These are phyloP conservation scores for Colletotrichum caudatum DNA, from an alignment of 2,329 filamentous ascomycete species.

Conservation along the genomic window DNA sequence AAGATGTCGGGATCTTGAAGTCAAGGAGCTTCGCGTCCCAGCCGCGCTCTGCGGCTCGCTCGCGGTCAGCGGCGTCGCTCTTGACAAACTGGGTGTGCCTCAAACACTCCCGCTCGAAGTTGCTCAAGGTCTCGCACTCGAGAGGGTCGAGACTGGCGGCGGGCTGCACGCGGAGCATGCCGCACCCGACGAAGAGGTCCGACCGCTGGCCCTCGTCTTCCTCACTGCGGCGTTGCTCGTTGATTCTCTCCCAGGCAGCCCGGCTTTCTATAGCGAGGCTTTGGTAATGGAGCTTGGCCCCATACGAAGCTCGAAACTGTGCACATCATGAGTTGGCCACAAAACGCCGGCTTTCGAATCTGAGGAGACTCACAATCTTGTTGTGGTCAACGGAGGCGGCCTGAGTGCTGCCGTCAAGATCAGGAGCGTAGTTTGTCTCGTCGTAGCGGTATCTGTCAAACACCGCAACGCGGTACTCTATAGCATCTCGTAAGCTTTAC, in stretches of 20 bases:
- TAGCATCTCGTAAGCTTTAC: not conserved
- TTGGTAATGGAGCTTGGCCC: slow-evolving; percentile 45
- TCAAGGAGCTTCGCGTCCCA: slow-evolving; percentile 45
- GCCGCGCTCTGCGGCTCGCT: slow-evolving; percentile 41
- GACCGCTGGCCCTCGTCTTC: slow-evolving; percentile 17
- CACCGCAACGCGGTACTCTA: slow-evolving; percentile 41
- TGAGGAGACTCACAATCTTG: slow-evolving; percentile 43
- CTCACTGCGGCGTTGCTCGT: slow-evolving; percentile 19
- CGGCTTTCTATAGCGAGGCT: slow-evolving; percentile 46
- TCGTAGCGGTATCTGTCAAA: slow-evolving; percentile 45
- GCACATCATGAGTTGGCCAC: not conserved
- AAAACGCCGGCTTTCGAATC: not conserved
- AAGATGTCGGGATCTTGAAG: slow-evolving; percentile 43
- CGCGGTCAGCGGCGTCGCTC: slow-evolving; percentile 40
- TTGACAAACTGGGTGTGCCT: slow-evolving; percentile 45
- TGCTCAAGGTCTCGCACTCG: slow-evolving; percentile 45
- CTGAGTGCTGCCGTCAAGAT: slow-evolving; percentile 36
- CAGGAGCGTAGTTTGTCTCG: slow-evolving; percentile 43
- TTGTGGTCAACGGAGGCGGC: slow-evolving; percentile 47
- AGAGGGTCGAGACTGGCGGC: slow-evolving; percentile 41
- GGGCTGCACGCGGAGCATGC: slow-evolving; percentile 48
- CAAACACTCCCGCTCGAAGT: slow-evolving; percentile 45
- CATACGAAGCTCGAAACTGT: slow-evolving; percentile 46
- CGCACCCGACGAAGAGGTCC: slow-evolving; percentile 42
- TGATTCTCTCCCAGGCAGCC: slow-evolving; percentile 43